Conservation (phyloP, 1,139 yeast species). For the Kurtzmaniella natalensis region DNA sequence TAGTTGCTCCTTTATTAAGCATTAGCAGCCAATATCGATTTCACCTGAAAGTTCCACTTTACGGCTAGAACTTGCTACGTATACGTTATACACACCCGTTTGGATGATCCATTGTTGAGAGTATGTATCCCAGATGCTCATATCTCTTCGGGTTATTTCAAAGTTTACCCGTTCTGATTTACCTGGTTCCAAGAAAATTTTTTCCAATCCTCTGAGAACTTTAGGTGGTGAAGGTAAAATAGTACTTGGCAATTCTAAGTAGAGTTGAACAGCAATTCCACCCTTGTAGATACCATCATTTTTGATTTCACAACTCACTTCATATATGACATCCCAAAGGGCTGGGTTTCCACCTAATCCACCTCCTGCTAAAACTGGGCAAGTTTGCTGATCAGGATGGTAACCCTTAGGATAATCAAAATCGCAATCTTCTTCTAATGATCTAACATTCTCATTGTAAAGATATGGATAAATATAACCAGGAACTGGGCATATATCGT, state of each 20-base stretch:
- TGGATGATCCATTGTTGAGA: conserved; percentile 61
- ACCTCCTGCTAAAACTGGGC: conserved; percentile 52
- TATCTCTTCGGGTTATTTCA: conserved; percentile 49
- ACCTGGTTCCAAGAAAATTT: conserved; percentile 47
- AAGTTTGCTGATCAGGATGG: conserved; percentile 31
- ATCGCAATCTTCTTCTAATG: conserved; percentile 32
- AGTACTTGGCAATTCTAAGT: conserved; percentile 51
- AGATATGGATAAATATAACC: conserved; percentile 51
- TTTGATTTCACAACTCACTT: conserved; percentile 43
- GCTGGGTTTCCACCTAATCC: conserved; percentile 51
- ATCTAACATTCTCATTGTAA: conserved; percentile 40
- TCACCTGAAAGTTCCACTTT: conserved; percentile 46
- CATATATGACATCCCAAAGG: conserved; percentile 43
- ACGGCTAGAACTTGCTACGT: conserved; percentile 51
- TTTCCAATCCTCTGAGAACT: conserved; percentile 57
- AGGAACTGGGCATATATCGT: conserved; percentile 48
- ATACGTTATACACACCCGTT: conserved; percentile 53
- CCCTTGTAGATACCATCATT: conserved; percentile 52
- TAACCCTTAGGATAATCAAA: conserved; percentile 55
- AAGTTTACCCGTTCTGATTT: conserved; percentile 36
- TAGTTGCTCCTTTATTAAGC: too few relatives aligned
- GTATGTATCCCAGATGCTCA: conserved; percentile 55
- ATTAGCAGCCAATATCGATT: conserved; percentile 35
- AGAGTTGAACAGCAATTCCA: conserved; percentile 53
- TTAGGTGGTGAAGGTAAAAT: conserved; percentile 42